Evolutionary conservation across 352 stramenopile species (phyloP).

Genomic region (Phytophthora citrophthora): DNA sequence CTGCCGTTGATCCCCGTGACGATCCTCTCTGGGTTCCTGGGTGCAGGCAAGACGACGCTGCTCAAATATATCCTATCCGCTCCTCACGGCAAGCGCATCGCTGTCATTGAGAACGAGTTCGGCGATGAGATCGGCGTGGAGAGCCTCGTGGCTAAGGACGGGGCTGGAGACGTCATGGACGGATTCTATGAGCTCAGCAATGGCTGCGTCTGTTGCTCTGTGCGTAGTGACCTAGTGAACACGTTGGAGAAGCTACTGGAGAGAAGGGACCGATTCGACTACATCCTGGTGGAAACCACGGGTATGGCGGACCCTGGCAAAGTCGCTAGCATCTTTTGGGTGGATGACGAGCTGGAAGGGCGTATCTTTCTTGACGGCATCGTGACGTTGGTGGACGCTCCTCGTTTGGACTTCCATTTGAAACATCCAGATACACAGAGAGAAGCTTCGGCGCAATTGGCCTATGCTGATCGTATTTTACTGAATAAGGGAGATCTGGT

Average conservation of each 20-base stretch:
- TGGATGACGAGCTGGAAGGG: constrained; percentile 92
- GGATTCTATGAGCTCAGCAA: constrained; percentile 97
- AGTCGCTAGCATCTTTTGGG: constrained; percentile 96
- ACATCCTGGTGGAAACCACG: constrained; percentile 95
- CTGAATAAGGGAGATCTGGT: constrained; percentile 99
- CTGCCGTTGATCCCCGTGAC: constrained; percentile 85
- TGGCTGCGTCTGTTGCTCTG: constrained; percentile 98
- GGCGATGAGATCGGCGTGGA: constrained; percentile 96
- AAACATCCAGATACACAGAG: constrained; percentile 48
- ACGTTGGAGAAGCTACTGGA: constrained; percentile 88
- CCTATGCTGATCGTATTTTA: constrained; percentile 98
- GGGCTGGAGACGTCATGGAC: constrained; percentile 64
- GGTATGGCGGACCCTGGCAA: constrained; percentile 94
- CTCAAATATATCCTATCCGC: constrained; percentile 97
- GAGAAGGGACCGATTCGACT: constrained; percentile 85
- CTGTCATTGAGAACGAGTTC: constrained; percentile 99
- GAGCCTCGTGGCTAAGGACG: constrained; percentile 88
- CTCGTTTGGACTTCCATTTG: constrained; percentile 90
- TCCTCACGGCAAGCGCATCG: constrained; percentile 93
- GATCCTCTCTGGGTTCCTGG: constrained; percentile 96
- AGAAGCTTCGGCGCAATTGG: constrained; percentile 96
- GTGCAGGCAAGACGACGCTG: constrained; percentile 97
- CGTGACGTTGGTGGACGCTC: constrained; percentile 97
- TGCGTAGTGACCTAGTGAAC: constrained; percentile 91
- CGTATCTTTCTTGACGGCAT: constrained; percentile 94